These are phyloP conservation scores for Xylaria hypoxylon DNA, from an alignment of 2,329 filamentous ascomycete genomes.

Conservation along the genomic window DNA sequence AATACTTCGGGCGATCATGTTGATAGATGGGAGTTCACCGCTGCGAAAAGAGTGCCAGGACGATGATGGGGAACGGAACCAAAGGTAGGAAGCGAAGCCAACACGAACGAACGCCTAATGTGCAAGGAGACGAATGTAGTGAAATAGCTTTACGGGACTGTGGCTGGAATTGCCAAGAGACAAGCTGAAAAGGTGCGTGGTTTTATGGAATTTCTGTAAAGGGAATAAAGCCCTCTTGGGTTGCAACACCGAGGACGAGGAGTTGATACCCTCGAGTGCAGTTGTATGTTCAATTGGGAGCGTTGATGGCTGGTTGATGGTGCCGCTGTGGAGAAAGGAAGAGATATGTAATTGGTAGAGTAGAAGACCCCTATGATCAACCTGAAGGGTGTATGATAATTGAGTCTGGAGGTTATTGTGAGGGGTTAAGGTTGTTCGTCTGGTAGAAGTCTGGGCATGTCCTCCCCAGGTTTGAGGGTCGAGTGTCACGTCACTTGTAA, in stretches of 20 bases:
- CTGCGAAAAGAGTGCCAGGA: background rate
- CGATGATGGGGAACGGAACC: background rate
- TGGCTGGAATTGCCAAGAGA: background rate
- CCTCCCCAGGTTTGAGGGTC: conserved; percentile 45
- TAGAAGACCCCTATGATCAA: conserved; percentile 3
- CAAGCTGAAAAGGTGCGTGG: background rate
- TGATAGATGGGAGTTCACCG: conserved; percentile 41
- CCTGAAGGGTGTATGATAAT: background rate
- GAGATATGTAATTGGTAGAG: conserved; percentile 16
- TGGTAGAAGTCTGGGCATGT: background rate
- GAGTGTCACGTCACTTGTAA: conserved; percentile 26
- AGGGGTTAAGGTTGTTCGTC: conserved; percentile 33
- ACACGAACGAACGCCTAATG: conserved; percentile 11
- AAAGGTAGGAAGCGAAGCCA: conserved; percentile 28
- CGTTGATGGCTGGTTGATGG: background rate
- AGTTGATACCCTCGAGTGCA: conserved; percentile 9
- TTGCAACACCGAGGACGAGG: background rate
- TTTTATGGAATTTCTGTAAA: background rate
- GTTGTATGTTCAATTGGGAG: conserved; percentile 8
- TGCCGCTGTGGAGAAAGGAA: background rate
- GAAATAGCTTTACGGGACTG: background rate
- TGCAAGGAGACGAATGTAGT: background rate
- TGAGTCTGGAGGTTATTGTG: conserved; percentile 20
- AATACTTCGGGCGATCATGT: conserved; percentile 65
- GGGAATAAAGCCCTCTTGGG: conserved; percentile 5